These are phyloP conservation scores for Sherardia arvensis DNA, from an alignment of 257 asterid species.

Conservation along the genomic window DNA sequence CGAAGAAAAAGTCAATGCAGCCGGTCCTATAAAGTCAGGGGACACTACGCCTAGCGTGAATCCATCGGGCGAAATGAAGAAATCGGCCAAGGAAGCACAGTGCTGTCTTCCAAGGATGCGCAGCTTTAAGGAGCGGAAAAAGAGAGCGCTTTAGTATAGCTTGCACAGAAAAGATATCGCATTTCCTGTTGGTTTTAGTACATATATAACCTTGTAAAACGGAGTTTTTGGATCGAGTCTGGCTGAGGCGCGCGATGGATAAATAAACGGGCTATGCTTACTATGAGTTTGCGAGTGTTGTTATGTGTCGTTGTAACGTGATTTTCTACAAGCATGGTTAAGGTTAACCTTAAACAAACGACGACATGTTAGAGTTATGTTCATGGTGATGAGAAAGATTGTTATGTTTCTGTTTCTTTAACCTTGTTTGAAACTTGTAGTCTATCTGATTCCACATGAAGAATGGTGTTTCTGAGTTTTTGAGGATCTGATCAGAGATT, in stretches of 20 bases:
- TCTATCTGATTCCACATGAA: too few species aligned
- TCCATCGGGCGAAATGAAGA: conserved; percentile 18
- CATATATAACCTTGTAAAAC: neutral
- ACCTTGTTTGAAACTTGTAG: too few species aligned
- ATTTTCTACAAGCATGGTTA: too few species aligned
- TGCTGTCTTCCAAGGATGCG: conserved; percentile 62
- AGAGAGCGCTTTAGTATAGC: conserved; percentile 2
- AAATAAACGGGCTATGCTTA: neutral
- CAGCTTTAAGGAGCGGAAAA: conserved; percentile 45
- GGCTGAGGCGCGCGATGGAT: neutral
- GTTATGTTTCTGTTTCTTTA: too few species aligned
- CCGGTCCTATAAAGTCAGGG: conserved; percentile 18
- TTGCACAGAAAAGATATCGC: neutral
- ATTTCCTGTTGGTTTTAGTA: neutral
- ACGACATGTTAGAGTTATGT: too few species aligned
- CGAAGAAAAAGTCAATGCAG: neutral
- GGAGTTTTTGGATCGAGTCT: neutral
- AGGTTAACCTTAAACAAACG: neutral
- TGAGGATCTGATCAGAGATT: too few species aligned
- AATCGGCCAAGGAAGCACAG: conserved; percentile 26
- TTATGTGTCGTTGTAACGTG: neutral
- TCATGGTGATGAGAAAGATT: too few species aligned
- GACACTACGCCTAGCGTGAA: conserved; percentile 19
- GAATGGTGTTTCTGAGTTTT: too few species aligned
- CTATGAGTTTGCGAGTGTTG: too few species aligned